phyloP scores from a whole-genome alignment of 208 protist genomes.

The Leptomonas seymouri region DNA sequence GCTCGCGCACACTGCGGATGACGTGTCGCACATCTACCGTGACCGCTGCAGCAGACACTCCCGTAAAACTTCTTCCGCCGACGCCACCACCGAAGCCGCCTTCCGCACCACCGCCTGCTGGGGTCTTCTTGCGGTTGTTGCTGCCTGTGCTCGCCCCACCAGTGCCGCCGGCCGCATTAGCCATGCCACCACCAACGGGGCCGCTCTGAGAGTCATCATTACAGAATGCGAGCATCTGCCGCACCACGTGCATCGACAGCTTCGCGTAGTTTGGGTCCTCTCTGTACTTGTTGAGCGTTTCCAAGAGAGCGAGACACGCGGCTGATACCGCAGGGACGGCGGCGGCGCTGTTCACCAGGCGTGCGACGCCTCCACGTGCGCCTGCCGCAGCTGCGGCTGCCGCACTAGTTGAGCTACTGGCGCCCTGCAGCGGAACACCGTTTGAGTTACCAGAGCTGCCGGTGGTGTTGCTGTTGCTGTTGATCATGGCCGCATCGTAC shows the following conservation, averaged over 20 bases:
- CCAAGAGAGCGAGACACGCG: constrained; percentile 22
- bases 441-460: too few species aligned
- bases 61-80: not conserved
- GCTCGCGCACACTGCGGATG: constrained; percentile 20
- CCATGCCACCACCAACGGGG: constrained; percentile 13
- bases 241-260: constrained; percentile 49
- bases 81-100: not conserved
- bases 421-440: not conserved
- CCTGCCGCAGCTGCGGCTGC: not conserved
- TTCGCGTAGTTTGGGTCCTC: constrained; percentile 57
- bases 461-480: not conserved
- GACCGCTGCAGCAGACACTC: constrained; percentile 9
- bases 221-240: constrained; percentile 41
- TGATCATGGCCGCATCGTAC: constrained; percentile 3
- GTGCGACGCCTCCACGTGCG: not conserved
- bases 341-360: not conserved
- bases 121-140: constrained; percentile 4
- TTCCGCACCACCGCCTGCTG: not conserved
- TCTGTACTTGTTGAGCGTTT: constrained; percentile 41
- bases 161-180: constrained; percentile 16
- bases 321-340: not conserved
- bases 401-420: not conserved
- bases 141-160: not conserved
- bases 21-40: constrained; percentile 23
- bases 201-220: constrained; percentile 31